These are phyloP conservation scores for Cryptococcus sp. DNA, from an alignment of 1,284 basidiomycete genomes.

Conservation along the genomic window DNA sequence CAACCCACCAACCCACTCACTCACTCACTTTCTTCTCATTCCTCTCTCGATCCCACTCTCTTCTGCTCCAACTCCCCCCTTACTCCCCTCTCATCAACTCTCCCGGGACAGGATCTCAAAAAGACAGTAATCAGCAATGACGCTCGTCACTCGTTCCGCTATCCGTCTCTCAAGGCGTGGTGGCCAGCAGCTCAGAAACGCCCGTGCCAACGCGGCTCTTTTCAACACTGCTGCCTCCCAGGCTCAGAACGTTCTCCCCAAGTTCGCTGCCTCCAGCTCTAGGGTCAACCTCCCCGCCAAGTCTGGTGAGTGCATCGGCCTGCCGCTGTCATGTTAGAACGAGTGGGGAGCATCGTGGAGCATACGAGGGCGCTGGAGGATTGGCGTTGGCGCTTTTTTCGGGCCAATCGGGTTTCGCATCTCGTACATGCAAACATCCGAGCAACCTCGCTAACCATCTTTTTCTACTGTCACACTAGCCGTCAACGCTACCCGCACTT, in stretches of 20 bases:
- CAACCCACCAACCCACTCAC: too few species aligned
- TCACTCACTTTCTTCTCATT: constrained; percentile 11
- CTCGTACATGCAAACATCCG: too few species aligned
- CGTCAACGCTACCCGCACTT: constrained; percentile 63
- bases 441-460: constrained; percentile 4
- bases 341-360: not conserved
- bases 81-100: constrained; percentile 18
- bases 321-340: not conserved
- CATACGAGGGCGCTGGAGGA: not conserved
- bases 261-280: constrained; percentile 32
- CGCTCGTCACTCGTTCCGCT: constrained; percentile 53
- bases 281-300: constrained; percentile 31
- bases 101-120: too few species aligned
- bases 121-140: constrained; percentile 49
- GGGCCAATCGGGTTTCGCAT: constrained; percentile 6
- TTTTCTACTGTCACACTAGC: constrained; percentile 13
- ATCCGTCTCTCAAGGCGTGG: constrained; percentile 50
- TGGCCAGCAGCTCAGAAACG: constrained; percentile 41
- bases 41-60: constrained; percentile 15
- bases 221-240: constrained; percentile 50
- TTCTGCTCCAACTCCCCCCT: constrained; percentile 12
- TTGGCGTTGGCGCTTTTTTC: constrained; percentile 14
- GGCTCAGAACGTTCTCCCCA: constrained; percentile 42
- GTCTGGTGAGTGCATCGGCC: constrained; percentile 44
- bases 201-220: constrained; percentile 50